phyloP scores from a whole-genome alignment of 345 rosid genomes.

The Ceriops tagal region DNA sequence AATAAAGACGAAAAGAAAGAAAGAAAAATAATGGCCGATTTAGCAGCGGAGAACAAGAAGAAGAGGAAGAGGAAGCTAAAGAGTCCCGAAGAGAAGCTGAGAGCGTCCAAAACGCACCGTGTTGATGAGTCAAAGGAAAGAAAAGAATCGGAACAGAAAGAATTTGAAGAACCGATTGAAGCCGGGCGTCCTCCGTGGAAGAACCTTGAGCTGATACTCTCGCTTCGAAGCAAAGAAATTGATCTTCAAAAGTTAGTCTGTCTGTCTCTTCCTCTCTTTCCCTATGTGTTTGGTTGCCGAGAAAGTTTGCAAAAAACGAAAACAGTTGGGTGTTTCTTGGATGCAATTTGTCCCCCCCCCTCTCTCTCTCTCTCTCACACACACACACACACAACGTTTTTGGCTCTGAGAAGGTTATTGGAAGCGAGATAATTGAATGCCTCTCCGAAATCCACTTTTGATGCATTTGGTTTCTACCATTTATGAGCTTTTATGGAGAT shows the following conservation, averaged over 20 bases:
- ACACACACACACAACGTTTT: too few species aligned
- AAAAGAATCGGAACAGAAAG: slow-evolving; percentile 19
- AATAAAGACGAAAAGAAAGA: not conserved
- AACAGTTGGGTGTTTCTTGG: not conserved
- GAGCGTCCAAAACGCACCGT: slow-evolving; percentile 28
- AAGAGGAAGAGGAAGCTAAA: slow-evolving; percentile 40
- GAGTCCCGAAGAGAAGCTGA: slow-evolving; percentile 21
- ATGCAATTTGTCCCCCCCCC: not conserved
- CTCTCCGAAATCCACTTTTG: too few species aligned
- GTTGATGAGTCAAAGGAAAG: slow-evolving; percentile 20
- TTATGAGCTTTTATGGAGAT: not conserved
- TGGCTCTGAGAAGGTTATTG: too few species aligned
- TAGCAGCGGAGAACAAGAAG: slow-evolving; percentile 21
- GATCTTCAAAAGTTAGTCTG: slow-evolving; percentile 52
- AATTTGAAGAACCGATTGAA: slow-evolving; percentile 13
- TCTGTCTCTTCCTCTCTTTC: not conserved
- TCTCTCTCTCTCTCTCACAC: too few species aligned
- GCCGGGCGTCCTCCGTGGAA: slow-evolving; percentile 62
- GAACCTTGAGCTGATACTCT: slow-evolving; percentile 65
- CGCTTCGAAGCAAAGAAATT: slow-evolving; percentile 44
- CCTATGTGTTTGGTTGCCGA: not conserved
- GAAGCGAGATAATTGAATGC: too few species aligned
- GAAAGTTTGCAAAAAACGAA: not conserved
- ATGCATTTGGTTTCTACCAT: not conserved
- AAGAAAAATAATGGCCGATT: slow-evolving; percentile 29